phyloP scores from a whole-genome alignment of 345 rosid genomes.

The Eucalyptus decipiens region DNA sequence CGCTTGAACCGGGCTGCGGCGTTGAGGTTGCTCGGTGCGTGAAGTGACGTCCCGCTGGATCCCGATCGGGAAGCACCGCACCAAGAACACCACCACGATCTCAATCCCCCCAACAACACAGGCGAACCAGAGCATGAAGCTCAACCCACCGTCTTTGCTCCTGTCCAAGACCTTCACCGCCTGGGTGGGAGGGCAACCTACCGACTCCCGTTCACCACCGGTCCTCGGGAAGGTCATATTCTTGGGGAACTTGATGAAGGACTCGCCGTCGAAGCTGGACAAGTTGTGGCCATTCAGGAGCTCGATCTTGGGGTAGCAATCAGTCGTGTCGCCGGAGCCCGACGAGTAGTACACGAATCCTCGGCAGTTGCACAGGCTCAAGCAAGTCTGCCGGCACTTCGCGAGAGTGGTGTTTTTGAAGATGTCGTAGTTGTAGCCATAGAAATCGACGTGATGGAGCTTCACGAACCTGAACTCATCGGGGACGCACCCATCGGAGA shows the following conservation, averaged over 20 bases:
- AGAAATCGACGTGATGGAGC: conserved; percentile 2
- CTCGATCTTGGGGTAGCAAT: conserved; percentile 3
- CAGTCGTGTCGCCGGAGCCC: background rate
- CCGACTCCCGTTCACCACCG: background rate
- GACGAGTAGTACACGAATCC: background rate
- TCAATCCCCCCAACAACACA: conserved; percentile 13
- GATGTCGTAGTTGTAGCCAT: background rate
- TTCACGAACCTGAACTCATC: background rate
- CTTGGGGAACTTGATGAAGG: conserved; percentile 12
- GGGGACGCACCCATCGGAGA: background rate
- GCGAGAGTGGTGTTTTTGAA: background rate
- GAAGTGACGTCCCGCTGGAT: background rate
- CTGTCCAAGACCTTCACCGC: background rate
- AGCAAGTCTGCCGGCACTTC: background rate
- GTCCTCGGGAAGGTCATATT: background rate
- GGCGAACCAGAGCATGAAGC: conserved; percentile 15
- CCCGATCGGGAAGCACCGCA: conserved; percentile 6
- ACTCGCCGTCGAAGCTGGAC: background rate
- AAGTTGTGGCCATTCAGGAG: conserved; percentile 6
- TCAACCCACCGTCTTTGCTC: background rate
- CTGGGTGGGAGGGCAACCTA: background rate
- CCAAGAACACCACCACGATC: conserved; percentile 2
- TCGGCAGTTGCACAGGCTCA: background rate
- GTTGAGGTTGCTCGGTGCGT: background rate
- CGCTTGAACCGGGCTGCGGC: conserved; percentile 12